Evolutionary conservation across 2,329 filamentous ascomycete species (phyloP), one percentile per base, ranked within the genome.

Genomic region (Aspergillus sp.): DNA sequence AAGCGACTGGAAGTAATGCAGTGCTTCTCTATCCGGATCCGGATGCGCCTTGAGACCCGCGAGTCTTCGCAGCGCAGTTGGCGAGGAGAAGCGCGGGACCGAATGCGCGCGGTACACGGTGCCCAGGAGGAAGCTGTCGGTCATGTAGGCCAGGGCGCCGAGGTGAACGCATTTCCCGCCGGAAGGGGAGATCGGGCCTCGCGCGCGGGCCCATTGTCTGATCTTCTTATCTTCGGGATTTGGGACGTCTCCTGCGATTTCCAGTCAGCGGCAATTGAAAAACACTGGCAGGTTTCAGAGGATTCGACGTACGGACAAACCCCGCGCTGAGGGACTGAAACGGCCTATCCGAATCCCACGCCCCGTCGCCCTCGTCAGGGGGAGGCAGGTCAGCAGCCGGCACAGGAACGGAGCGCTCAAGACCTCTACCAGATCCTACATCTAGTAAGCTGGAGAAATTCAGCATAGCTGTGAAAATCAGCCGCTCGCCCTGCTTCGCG

Each of bases 71-170:
- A 60, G 45, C 29, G 49, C 51, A n/a, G 36, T 56, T 4, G 66
- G 66, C 15, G 61, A 68, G 1, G 71, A 74, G 55, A 80, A 82
- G 11, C 82, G 69, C 77, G 80, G 86, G 15, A 93, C 68, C 32
- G 74, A 71, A 60, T 93, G 86, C 36, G 85, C 77, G 17, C 83
- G 75, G 24, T 78, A 71, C 6, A 93, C 74, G 3, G 86, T 93
- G 24, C 82, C 85, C 58, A 94, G 86, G 60, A 95, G 93, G 64
- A 82, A 88, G 53, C 72, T 80, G 62, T 94, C 86, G 15, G 78
- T 82, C 68, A 94, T 82, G 65, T 94, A 95, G 14, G 86, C 86
- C 42, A 95, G 67, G 7, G 88, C 88, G 26, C 73, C 78, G 26
- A 93, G 67, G 53, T 93, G 86, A 11, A 85, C 82, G 49, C 80